Evolutionary conservation across 306 rosid genomes (phyloP).

Genomic region (Erythrophleum fordii): DNA sequence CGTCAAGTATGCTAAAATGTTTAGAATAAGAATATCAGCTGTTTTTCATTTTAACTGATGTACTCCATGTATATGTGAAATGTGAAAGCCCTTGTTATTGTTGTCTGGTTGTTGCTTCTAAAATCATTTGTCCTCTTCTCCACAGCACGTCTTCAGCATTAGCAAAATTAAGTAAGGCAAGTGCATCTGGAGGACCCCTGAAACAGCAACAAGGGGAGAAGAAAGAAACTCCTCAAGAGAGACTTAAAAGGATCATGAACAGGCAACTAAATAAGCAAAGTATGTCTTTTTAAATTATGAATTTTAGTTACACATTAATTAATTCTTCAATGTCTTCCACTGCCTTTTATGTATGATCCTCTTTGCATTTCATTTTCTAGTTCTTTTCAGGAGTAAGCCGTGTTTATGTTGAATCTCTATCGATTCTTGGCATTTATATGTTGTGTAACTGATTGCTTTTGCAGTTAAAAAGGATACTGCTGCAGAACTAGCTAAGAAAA

Average conservation of each 20-base stretch:
- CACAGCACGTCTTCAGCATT: constrained; percentile 82
- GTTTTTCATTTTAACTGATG: not conserved
- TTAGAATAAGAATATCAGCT: not conserved
- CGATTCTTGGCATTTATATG: not conserved
- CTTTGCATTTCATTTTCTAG: not conserved
- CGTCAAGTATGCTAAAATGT: constrained; percentile 60
- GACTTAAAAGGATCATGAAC: constrained; percentile 98
- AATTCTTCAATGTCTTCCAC: constrained; percentile 19
- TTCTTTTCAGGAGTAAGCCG: constrained; percentile 7
- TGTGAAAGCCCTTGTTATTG: not conserved
- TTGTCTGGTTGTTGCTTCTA: not conserved
- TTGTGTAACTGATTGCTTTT: constrained; percentile 31
- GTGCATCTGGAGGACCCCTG: constrained; percentile 73
- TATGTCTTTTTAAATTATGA: constrained; percentile 45
- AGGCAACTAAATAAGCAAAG: constrained; percentile 93
- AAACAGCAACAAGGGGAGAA: constrained; percentile 84
- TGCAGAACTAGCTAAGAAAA: constrained; percentile 87
- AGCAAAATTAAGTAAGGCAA: constrained; percentile 76
- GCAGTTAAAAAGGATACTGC: constrained; percentile 97
- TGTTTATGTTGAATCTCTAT: constrained; percentile 12
- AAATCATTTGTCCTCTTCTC: constrained; percentile 29
- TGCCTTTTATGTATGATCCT: not conserved
- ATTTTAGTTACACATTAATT: constrained; percentile 34
- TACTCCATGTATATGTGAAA: not conserved
- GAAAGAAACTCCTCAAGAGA: constrained; percentile 99